phyloP scores from a whole-genome alignment of 23 red algal species.

The Chondrus crispus region DNA sequence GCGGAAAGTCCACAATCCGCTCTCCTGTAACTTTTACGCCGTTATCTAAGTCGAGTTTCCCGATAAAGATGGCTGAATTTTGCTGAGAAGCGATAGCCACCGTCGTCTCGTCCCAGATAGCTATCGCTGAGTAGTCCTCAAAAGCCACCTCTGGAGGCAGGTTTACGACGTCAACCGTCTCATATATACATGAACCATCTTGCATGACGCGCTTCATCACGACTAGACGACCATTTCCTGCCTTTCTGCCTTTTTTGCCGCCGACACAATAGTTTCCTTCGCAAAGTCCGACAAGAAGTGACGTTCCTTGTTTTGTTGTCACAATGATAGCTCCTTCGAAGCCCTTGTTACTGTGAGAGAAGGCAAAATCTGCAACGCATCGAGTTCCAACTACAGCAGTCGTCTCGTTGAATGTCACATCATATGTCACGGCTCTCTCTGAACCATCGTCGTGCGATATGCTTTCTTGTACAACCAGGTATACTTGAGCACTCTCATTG shows the following conservation, averaged over 20 bases:
- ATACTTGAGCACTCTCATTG: slow-evolving; percentile 21
- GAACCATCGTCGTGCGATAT: slow-evolving; percentile 45
- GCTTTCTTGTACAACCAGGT: slow-evolving; percentile 12
- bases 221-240: slow-evolving; percentile 37
- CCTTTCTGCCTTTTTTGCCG: slow-evolving; percentile 21
- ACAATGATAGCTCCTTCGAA: slow-evolving; percentile 55
- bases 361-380: slow-evolving; percentile 32
- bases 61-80: slow-evolving; percentile 50
- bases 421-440: slow-evolving; percentile 32
- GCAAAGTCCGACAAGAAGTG: slow-evolving; percentile 30
- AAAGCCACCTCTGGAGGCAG: slow-evolving; percentile 17
- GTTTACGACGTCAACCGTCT: not conserved
- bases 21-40: not conserved
- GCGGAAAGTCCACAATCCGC: slow-evolving; percentile 49
- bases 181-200: not conserved
- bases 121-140: slow-evolving; percentile 50
- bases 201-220: slow-evolving; percentile 18
- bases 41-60: not conserved
- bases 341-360: slow-evolving; percentile 50
- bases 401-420: slow-evolving; percentile 2
- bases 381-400: not conserved
- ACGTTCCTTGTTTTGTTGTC: not conserved
- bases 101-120: not conserved
- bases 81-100: slow-evolving; percentile 45
- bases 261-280: slow-evolving; percentile 55